Percentiles rank a stretch among this genome's conserved stretches.
Conservation (phyloP, 768 basidiomycete species). For the Cystobasidium ongulense region DNA sequence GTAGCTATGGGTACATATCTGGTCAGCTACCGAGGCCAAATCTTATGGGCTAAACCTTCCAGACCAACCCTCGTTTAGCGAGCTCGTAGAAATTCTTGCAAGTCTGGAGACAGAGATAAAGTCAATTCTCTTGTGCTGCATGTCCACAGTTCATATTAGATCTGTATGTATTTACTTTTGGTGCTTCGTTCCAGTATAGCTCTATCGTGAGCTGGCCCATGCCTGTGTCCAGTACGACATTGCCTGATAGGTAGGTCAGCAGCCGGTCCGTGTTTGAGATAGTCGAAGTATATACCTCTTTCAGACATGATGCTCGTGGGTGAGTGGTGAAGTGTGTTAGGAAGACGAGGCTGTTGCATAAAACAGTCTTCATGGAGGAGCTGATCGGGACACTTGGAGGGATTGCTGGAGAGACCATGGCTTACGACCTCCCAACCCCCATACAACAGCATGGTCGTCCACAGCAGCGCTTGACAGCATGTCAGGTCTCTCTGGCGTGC, state of each 20-base stretch:
- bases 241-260: slow-evolving; percentile 38
- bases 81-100: slow-evolving; percentile 93
- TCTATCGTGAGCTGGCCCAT: slow-evolving; percentile 81
- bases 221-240: slow-evolving; percentile 70
- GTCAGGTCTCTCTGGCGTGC: background rate
- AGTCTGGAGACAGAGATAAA: slow-evolving; percentile 53
- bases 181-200: slow-evolving; percentile 87
- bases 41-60: too few relatives aligned
- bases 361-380: too few relatives aligned
- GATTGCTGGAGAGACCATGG: too few relatives aligned
- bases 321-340: too few relatives aligned
- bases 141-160: too few relatives aligned
- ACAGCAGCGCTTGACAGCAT: background rate
- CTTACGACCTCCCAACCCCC: too few relatives aligned
- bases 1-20: slow-evolving; percentile 59
- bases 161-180: slow-evolving; percentile 54
- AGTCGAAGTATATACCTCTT: background rate
- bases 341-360: too few relatives aligned
- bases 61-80: slow-evolving; percentile 48
- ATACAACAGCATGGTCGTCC: background rate
- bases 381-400: too few relatives aligned
- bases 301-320: slow-evolving; percentile 8
- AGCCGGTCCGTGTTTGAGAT: background rate
- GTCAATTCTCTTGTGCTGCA: too few relatives aligned
- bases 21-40: too few relatives aligned